Evolutionary conservation across 176 grass and related monocot species (phyloP), one percentile per base, ranked within the genome.

Genomic region (Chloris gayana): DNA sequence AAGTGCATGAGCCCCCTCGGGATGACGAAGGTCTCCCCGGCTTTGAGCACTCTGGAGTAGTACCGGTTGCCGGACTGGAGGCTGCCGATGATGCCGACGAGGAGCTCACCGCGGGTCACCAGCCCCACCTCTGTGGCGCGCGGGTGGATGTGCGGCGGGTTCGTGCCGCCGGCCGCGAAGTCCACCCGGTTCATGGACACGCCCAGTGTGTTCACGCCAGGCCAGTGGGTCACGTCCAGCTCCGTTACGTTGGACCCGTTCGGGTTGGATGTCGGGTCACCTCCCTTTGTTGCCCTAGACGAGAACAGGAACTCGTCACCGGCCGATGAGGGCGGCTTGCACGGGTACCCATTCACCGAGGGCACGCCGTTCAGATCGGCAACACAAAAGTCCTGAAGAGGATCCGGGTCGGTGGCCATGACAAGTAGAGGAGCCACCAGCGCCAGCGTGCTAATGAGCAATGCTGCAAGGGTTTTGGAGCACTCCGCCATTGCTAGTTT

Each of bases 171-270:
- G 0, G 81, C 68, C 0, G 88, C 89, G 49, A 91, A 73, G 76
- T 91, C 92, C 32, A 94, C 87, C 3, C 92, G 92, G 82, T 95
- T 95, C 87, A 92, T 92, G 73, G 92, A 91, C 26, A 95, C 24
- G 27, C 87, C 92, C 0, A 91, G 84, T 0, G 89, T 92, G 89
- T 95, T 92, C 9, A 91, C 22, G 4, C 86, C 89, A 9, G 92
- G 84, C 79, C 88, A 95, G 30, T 63, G 64, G 0, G 25, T 64
- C 14, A 87, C 92, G 67, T 85, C 73, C 5, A 83, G 82, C 35
- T 78, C 3, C 15, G 84, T 89, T 18, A 89, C 84, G 34, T 72
- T 89, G 7, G 89, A 85, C 13, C 89, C 89, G 46, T 86, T 88
- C 7, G 73, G 71, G 63, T 78, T 87, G 24, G 26, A 27, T 18